These are phyloP conservation scores for Populus euphratica DNA, from an alignment of 345 rosid genomes.

Conservation along the genomic window DNA sequence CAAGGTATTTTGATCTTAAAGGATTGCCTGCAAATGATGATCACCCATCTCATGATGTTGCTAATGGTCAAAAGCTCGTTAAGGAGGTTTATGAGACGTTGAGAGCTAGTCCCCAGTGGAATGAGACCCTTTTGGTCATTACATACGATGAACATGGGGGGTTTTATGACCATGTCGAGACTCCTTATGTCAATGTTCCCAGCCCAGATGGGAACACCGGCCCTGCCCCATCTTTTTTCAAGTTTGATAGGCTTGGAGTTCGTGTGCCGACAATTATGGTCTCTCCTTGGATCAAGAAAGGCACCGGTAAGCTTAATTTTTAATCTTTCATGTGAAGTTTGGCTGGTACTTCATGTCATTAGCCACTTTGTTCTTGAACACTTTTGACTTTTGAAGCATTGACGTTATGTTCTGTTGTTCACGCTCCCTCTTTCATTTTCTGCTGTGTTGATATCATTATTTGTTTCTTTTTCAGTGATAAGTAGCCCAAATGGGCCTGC, in stretches of 20 bases:
- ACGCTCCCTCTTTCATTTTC: background rate
- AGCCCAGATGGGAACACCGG: slow-evolving; percentile 91
- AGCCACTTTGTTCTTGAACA: background rate
- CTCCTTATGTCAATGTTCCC: slow-evolving; percentile 72
- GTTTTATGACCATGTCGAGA: slow-evolving; percentile 84
- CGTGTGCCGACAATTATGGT: slow-evolving; percentile 90
- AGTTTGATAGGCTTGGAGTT: slow-evolving; percentile 89
- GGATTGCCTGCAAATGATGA: slow-evolving; percentile 81
- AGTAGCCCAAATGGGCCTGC: slow-evolving; percentile 66
- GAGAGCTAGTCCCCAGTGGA: slow-evolving; percentile 92
- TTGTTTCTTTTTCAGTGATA: slow-evolving; percentile 47
- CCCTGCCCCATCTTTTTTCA: slow-evolving; percentile 86
- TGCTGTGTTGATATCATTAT: background rate
- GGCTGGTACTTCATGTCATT: background rate
- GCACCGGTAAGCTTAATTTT: slow-evolving; percentile 55
- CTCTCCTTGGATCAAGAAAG: slow-evolving; percentile 95
- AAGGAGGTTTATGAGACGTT: slow-evolving; percentile 86
- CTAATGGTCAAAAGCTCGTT: slow-evolving; percentile 69
- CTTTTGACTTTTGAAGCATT: background rate
- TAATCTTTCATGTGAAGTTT: background rate
- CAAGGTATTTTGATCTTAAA: slow-evolving; percentile 74
- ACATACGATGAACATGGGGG: slow-evolving; percentile 98
- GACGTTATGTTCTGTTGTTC: background rate
- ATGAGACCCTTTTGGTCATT: slow-evolving; percentile 73
- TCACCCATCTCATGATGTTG: slow-evolving; percentile 94